Evolutionary conservation across 1,139 yeast species (phyloP), one percentile per base, ranked within the genome.

Genomic region (Kodamaea anthophila): DNA sequence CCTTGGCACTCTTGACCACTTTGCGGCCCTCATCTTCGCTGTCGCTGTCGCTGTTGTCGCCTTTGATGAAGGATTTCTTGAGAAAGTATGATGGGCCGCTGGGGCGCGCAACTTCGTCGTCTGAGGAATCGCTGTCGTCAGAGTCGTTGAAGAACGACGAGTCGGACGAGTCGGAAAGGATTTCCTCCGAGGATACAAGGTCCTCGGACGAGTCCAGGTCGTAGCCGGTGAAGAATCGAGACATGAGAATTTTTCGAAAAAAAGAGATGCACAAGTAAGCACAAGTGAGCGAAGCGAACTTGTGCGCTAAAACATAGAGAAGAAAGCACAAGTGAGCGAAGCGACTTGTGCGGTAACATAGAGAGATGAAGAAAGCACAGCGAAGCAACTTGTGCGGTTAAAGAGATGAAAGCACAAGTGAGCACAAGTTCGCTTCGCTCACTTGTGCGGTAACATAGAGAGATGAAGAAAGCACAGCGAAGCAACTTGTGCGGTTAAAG

Each of bases 1-100:
- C 97, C 62, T 83, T 86, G 35, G 96, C 96, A 37, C 93, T 78
- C 61, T 84, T 88, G 46, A 91, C 96, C 28, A 87, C 86, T 49
- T 81, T 83, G 56, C 79, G 81, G 41, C 76, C 79, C 38, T 77
- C 85, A 39, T 74, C 81, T 37, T 77, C 85, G 37, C 60, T 53
- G 39, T 72, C 82, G 27, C 65, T 58, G 39, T 76, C 83, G 28
- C 71, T 64, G 28, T 49, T 70, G 25, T 67, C 69, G 26, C 71
- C 74, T 39, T 69, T 74, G 37, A 62, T 60, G 41, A 65, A 66
- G 42, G 74, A 67, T 44, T 68, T 68, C 49, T 74, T 74, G 46
- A 74, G 60, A 58, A 74, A 76, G 48, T 74, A 74, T 4, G 74
- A 59, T 15, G 78, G 76, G 11, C 79, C 81, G 27, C 62, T 54